A percentile compares a stretch with the other conserved stretches of the same genome.
These are phyloP conservation scores for Phoma sp. DNA, from an alignment of 2,329 filamentous ascomycete species.

Conservation along the genomic window DNA sequence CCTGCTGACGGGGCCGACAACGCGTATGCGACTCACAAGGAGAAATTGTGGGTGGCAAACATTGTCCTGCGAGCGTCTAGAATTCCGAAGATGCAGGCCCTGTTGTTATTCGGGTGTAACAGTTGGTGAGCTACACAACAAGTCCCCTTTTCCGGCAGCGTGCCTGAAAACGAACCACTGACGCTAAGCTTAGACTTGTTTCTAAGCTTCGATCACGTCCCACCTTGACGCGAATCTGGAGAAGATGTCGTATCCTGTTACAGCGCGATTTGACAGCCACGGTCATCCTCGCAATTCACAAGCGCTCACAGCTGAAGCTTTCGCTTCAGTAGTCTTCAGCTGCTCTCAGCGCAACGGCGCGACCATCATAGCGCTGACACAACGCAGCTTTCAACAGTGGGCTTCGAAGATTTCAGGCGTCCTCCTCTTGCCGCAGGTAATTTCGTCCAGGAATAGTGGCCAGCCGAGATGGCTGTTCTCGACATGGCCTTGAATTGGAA, in stretches of 20 bases:
- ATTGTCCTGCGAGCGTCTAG: conserved; percentile 11
- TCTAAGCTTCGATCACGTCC: conserved; percentile 16
- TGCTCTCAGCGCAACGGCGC: conserved; percentile 2
- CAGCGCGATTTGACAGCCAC: conserved; percentile 2
- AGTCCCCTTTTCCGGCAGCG: conserved; percentile 5
- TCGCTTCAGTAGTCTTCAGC: too few species aligned
- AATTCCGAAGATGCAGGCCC: conserved; percentile 4
- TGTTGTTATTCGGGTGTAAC: neutral
- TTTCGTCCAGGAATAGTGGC: conserved; percentile 2
- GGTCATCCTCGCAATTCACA: conserved; percentile 1
- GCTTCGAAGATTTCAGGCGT: conserved; percentile 5
- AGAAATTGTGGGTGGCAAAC: neutral
- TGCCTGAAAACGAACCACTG: conserved; percentile 11
- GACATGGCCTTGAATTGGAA: neutral
- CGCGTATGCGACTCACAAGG: neutral
- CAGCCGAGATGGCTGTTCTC: conserved; percentile 1
- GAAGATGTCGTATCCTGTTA: conserved; percentile 15
- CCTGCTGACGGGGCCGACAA: conserved; percentile 5
- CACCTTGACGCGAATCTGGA: conserved; percentile 19
- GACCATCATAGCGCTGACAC: conserved; percentile 7
- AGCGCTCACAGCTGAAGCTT: neutral
- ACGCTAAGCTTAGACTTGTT: conserved; percentile 4
- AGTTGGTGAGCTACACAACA: neutral
- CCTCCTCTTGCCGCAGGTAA: conserved; percentile 7
- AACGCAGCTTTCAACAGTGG: conserved; percentile 1